phyloP scores from a whole-genome alignment of 139 green algal genomes.

The Micractinium conductrix region DNA sequence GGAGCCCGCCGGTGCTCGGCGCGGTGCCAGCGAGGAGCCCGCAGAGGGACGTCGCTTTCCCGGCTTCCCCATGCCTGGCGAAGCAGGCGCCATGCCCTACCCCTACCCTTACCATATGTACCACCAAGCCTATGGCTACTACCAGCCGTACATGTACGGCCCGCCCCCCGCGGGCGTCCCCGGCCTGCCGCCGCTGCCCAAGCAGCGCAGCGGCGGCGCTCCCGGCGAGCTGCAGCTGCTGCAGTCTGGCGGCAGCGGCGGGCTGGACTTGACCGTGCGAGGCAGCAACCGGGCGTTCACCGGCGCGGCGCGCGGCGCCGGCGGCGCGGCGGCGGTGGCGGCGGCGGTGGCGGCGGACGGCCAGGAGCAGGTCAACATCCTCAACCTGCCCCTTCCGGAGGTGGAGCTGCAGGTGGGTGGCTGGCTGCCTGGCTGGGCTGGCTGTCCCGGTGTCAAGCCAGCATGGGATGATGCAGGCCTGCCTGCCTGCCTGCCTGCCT shows the following conservation, averaged over 20 bases:
- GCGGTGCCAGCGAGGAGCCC: too few relatives aligned
- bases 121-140: neutral
- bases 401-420: slow-evolving; percentile 9
- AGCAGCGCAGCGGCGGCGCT: neutral
- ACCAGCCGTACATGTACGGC: neutral
- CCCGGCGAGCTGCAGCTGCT: neutral
- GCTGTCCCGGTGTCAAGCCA: too few relatives aligned
- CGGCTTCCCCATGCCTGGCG: too few relatives aligned
- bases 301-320: neutral
- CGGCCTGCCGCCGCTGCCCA: slow-evolving; percentile 22
- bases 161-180: neutral
- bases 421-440: too few relatives aligned
- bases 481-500: neutral
- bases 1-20: neutral
- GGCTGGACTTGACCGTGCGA: neutral
- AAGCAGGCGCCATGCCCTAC: neutral
- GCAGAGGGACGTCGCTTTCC: too few relatives aligned
- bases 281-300: slow-evolving; percentile 32
- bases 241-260: neutral
- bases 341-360: slow-evolving; percentile 1
- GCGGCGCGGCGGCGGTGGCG: neutral
- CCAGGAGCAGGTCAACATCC: slow-evolving; percentile 52
- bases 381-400: slow-evolving; percentile 53
- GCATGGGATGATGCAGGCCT: too few relatives aligned
- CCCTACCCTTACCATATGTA: neutral